Evolutionary conservation across 2,329 filamentous ascomycete species (phyloP).

Genomic region (Fusarium sambucinum): DNA sequence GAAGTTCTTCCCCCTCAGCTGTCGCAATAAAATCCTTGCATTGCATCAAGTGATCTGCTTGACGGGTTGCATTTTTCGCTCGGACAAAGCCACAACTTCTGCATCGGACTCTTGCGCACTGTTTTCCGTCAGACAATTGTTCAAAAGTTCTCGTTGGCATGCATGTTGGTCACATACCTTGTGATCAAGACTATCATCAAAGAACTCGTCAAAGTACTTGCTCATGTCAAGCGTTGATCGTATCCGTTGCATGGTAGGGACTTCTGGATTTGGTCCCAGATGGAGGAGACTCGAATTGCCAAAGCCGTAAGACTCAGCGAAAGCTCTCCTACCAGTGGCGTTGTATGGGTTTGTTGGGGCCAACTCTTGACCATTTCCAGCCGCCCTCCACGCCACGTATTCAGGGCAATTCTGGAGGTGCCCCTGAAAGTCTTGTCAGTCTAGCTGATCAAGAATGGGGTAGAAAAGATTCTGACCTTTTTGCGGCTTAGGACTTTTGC

Average conservation of each 20-base stretch:
- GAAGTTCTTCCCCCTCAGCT: slow-evolving; percentile 8
- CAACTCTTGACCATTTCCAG: slow-evolving; percentile 12
- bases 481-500: slow-evolving; percentile 12
- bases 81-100: slow-evolving; percentile 6
- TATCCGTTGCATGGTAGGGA: slow-evolving; percentile 10
- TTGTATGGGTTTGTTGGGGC: slow-evolving; percentile 9
- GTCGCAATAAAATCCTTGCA: slow-evolving; percentile 10
- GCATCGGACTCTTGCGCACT: slow-evolving; percentile 8
- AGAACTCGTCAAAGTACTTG: slow-evolving; percentile 13
- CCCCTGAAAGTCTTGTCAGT: slow-evolving; percentile 7
- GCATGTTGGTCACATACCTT: slow-evolving; percentile 5
- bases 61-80: slow-evolving; percentile 11
- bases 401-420: slow-evolving; percentile 9
- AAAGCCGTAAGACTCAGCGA: slow-evolving; percentile 4
- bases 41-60: slow-evolving; percentile 13
- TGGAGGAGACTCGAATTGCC: slow-evolving; percentile 7
- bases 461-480: slow-evolving; percentile 6
- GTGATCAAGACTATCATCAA: slow-evolving; percentile 10
- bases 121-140: neutral
- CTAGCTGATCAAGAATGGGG: neutral
- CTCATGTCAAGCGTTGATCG: slow-evolving; percentile 7
- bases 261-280: neutral
- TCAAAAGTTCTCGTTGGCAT: neutral
- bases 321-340: slow-evolving; percentile 9
- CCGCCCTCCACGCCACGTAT: slow-evolving; percentile 8